These are phyloP conservation scores for Glarea lozoyensis DNA, from an alignment of 495 filamentous ascomycete genomes.

Conservation along the genomic window DNA sequence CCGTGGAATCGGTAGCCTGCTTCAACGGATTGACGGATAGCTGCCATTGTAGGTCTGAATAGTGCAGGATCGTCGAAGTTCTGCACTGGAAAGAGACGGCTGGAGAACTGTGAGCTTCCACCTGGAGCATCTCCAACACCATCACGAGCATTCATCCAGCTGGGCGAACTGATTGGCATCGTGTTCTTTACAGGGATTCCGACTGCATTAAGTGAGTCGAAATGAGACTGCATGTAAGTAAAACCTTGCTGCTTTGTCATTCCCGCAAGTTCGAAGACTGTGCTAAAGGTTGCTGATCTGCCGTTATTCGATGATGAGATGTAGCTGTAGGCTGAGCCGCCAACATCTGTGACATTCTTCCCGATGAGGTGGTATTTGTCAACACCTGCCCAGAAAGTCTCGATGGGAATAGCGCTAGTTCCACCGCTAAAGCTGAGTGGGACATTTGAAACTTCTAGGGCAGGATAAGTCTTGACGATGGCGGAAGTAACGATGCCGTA, in stretches of 20 bases:
- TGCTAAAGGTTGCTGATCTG: conserved; percentile 29
- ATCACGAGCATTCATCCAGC: conserved; percentile 37
- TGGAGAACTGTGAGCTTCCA: conserved; percentile 41
- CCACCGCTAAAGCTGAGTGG: conserved; percentile 4
- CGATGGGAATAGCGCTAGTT: conserved; percentile 1
- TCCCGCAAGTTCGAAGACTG: conserved; percentile 29
- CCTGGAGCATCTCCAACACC: conserved; percentile 30
- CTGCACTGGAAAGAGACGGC: conserved; percentile 50
- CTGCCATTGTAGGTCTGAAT: conserved; percentile 7
- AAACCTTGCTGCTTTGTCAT: conserved; percentile 27
- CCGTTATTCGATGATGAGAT: conserved; percentile 26
- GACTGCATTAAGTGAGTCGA: conserved; percentile 23
- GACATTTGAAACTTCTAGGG: conserved; percentile 17
- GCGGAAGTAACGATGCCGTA: conserved; percentile 12
- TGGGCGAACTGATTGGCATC: conserved; percentile 36
- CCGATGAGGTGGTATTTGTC: conserved; percentile 5
- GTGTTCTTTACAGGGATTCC: conserved; percentile 22
- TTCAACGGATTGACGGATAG: conserved; percentile 36
- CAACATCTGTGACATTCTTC: conserved; percentile 29
- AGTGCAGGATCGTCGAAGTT: conserved; percentile 27
- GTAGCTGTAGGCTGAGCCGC: conserved; percentile 42
- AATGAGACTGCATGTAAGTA: conserved; percentile 26
- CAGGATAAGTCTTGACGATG: conserved; percentile 8
- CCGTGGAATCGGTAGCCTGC: conserved; percentile 35
- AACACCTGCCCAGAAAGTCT: conserved; percentile 10